Evolutionary conservation across 169 alveolate species (phyloP).

Genomic region (Plasmodium inui): DNA sequence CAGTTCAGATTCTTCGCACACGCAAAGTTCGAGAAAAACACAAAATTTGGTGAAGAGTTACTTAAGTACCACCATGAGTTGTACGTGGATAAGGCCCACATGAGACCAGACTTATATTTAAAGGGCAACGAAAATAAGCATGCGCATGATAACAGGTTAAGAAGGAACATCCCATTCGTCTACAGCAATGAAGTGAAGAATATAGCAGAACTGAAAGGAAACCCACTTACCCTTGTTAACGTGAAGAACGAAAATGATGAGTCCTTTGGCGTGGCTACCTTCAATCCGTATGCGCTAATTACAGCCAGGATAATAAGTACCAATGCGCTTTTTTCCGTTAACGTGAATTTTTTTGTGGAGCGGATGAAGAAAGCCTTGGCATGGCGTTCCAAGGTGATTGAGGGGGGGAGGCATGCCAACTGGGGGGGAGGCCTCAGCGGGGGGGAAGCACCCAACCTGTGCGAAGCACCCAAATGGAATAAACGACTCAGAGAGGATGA

Average conservation of each 20-base stretch:
- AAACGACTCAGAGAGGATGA: background rate
- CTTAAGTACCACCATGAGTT: constrained; percentile 58
- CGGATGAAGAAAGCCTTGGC: constrained; percentile 17
- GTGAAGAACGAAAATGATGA: constrained; percentile 48
- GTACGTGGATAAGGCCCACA: constrained; percentile 36
- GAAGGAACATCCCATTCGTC: constrained; percentile 50
- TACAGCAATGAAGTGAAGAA: constrained; percentile 63
- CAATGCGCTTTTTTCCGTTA: constrained; percentile 47
- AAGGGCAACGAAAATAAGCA: constrained; percentile 13
- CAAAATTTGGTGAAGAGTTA: constrained; percentile 64
- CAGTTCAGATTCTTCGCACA: background rate
- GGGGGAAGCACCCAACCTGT: background rate
- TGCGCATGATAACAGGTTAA: constrained; percentile 41
- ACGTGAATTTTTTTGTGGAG: constrained; percentile 61
- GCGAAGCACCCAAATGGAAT: too few species aligned
- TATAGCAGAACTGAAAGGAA: constrained; percentile 38
- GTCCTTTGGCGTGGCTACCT: constrained; percentile 60
- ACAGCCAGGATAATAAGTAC: constrained; percentile 57
- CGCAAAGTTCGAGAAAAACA: constrained; percentile 41
- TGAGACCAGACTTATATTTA: constrained; percentile 47
- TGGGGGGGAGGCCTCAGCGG: background rate
- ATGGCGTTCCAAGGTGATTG: constrained; percentile 25
- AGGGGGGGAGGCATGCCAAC: background rate
- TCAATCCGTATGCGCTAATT: constrained; percentile 63
- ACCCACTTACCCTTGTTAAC: constrained; percentile 42